Evolutionary conservation across 371 early-diverging fungal species (phyloP).

Genomic region (Mortierella polycephala): DNA sequence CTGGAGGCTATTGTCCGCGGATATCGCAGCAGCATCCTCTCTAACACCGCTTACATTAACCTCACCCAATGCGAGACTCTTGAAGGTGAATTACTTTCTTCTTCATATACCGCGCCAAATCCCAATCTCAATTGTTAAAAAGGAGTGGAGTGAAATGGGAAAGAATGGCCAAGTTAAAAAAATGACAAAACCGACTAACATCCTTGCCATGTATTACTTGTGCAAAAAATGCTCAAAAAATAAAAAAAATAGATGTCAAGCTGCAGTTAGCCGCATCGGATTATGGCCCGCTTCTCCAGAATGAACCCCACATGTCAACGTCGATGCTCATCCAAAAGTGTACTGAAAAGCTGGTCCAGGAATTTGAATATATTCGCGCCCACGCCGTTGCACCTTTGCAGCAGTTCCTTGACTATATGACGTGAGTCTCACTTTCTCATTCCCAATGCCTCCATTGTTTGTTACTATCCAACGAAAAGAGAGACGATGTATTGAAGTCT

Average conservation of each 20-base stretch:
- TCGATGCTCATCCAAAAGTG: constrained; percentile 90
- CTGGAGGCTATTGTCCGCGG: constrained; percentile 97
- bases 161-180: background rate
- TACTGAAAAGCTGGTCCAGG: constrained; percentile 89
- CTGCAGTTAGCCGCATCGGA: constrained; percentile 96
- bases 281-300: constrained; percentile 93
- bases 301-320: constrained; percentile 96
- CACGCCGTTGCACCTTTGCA: constrained; percentile 87
- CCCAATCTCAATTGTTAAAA: background rate
- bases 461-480: too few species aligned
- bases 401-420: constrained; percentile 96
- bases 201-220: background rate
- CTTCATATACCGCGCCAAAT: background rate
- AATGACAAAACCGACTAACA: background rate
- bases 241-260: constrained; percentile 74
- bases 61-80: constrained; percentile 98
- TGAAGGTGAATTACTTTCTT: constrained; percentile 73
- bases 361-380: constrained; percentile 92
- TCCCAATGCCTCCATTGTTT: background rate
- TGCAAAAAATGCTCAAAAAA: background rate
- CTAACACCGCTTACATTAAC: constrained; percentile 86
- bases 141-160: too few species aligned
- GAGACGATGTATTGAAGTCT: too few species aligned
- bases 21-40: constrained; percentile 89
- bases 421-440: constrained; percentile 65